Evolutionary conservation across 495 filamentous ascomycete species (phyloP).

Genomic region (Cairneyella variabilis): DNA sequence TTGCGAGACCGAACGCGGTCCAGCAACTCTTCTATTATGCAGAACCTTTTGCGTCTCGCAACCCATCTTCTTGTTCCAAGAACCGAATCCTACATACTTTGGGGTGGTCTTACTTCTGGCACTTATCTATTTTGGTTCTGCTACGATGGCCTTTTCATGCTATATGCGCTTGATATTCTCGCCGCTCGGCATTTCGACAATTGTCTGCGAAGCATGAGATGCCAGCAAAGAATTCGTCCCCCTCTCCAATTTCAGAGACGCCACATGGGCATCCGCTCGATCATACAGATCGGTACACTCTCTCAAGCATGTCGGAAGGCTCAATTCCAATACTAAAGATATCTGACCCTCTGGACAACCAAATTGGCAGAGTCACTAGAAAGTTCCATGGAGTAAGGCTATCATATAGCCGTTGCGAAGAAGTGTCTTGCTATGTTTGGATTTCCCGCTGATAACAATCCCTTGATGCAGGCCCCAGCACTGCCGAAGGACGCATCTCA

Average conservation of each 20-base stretch:
- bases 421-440: slow-evolving; percentile 23
- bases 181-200: slow-evolving; percentile 64
- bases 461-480: slow-evolving; percentile 15
- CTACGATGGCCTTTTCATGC: slow-evolving; percentile 15
- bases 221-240: slow-evolving; percentile 68
- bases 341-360: slow-evolving; percentile 54
- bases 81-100: slow-evolving; percentile 25
- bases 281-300: no score
- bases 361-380: slow-evolving; percentile 53
- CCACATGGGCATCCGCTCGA: no score
- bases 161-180: slow-evolving; percentile 35
- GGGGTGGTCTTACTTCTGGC: slow-evolving; percentile 52
- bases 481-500: slow-evolving; percentile 11
- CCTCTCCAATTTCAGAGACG: no score
- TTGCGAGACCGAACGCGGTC: slow-evolving; percentile 70
- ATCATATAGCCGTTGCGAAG: slow-evolving; percentile 46
- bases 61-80: slow-evolving; percentile 21
- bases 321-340: slow-evolving; percentile 40
- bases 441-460: slow-evolving; percentile 17
- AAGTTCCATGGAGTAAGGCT: slow-evolving; percentile 68
- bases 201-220: slow-evolving; percentile 56
- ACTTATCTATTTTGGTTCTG: slow-evolving; percentile 15
- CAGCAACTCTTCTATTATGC: slow-evolving; percentile 74
- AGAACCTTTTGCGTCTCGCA: slow-evolving; percentile 32
- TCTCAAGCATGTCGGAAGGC: no score